These are phyloP conservation scores for Cryphonectria parasitica DNA, from an alignment of 2,329 filamentous ascomycete genomes.

Conservation along the genomic window DNA sequence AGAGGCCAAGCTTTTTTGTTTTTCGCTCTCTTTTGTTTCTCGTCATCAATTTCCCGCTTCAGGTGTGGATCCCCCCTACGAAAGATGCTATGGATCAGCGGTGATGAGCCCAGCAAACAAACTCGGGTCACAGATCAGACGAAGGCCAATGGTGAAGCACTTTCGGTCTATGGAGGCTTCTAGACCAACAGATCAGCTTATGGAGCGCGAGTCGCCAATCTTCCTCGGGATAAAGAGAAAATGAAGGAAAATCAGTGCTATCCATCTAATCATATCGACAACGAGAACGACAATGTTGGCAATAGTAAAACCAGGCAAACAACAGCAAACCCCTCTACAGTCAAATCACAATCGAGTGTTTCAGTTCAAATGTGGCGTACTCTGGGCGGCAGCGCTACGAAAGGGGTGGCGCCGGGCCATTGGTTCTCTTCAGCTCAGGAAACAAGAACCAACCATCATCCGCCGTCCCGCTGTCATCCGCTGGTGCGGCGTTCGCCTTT, in stretches of 20 bases:
- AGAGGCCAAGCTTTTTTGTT: slow-evolving; percentile 11
- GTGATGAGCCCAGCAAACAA: slow-evolving; percentile 1
- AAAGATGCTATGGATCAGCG: slow-evolving; percentile 1
- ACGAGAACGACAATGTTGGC: background rate
- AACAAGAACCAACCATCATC: background rate
- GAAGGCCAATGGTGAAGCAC: background rate
- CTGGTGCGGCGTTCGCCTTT: slow-evolving; percentile 4
- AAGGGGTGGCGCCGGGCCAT: background rate
- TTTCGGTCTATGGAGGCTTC: background rate
- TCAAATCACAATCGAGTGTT: background rate
- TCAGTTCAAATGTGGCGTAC: background rate
- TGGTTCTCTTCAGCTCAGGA: background rate
- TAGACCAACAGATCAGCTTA: slow-evolving; percentile 2
- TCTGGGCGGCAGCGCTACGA: background rate
- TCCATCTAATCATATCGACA: background rate
- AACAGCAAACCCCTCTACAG: too few relatives aligned
- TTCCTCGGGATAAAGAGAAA: background rate
- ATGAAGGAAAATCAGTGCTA: background rate
- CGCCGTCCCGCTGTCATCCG: slow-evolving; percentile 2
- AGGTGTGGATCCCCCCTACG: background rate
- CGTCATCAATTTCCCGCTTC: slow-evolving; percentile 12
- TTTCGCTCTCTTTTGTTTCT: slow-evolving; percentile 1
- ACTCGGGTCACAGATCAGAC: background rate
- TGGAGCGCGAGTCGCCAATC: background rate
- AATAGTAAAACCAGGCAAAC: too few relatives aligned